Evolutionary conservation across 129 eudicot genomes (phyloP).

Genomic region (Centrapalus pauciflorus): DNA sequence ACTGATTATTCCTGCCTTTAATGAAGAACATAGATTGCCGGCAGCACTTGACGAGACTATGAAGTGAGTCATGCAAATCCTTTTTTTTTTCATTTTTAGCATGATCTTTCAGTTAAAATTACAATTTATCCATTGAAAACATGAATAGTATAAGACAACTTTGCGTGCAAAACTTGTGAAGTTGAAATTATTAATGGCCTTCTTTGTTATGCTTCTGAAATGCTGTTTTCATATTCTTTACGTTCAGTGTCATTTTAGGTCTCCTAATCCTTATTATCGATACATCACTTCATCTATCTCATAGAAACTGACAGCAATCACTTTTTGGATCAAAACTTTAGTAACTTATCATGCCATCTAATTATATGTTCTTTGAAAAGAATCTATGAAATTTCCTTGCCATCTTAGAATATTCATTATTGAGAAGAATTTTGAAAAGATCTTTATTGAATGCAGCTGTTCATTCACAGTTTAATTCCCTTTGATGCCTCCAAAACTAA

Average conservation of each 20-base stretch:
- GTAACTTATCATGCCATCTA: background rate
- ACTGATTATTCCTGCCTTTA: conserved; percentile 72
- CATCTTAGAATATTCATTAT: background rate
- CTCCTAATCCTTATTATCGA: background rate
- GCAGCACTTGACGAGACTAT: conserved; percentile 74
- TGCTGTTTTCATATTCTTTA: background rate
- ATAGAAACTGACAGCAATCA: background rate
- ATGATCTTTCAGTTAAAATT: background rate
- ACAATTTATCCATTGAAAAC: background rate
- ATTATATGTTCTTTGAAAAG: background rate
- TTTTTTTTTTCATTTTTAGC: background rate
- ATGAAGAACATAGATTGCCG: conserved; percentile 78
- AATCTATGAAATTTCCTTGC: background rate
- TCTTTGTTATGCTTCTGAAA: background rate
- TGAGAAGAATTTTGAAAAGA: too few species aligned
- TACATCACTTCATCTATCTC: background rate
- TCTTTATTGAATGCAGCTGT: too few species aligned
- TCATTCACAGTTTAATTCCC: too few species aligned
- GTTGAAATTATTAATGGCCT: background rate
- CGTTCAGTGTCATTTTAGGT: background rate
- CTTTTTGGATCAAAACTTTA: background rate
- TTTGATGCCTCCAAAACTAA: too few species aligned
- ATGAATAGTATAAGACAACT: too few species aligned
- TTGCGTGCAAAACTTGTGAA: background rate
- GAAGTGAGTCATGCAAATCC: conserved; percentile 37